Conservation (phyloP, 208 protist species). For the Leptomonas seymouri region DNA sequence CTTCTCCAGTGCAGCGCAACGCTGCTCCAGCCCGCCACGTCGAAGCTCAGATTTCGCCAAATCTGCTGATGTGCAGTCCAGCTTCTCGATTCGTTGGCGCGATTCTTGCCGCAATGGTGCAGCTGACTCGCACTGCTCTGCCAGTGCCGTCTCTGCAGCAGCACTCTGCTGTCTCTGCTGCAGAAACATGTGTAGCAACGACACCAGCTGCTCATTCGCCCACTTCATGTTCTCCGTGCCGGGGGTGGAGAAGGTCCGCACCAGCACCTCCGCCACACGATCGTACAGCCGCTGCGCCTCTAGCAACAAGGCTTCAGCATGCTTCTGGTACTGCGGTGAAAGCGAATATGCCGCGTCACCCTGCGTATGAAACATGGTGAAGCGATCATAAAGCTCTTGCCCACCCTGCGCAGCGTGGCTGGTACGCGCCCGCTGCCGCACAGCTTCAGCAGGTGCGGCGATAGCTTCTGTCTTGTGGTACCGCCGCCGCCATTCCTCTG, state of each 20-base stretch:
- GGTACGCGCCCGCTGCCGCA: neutral
- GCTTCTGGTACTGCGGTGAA: neutral
- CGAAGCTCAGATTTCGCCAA: neutral
- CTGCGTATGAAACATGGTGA: too few relatives aligned
- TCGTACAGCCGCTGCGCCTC: slow-evolving; percentile 30
- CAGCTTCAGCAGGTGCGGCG: neutral
- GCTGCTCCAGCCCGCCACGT: neutral
- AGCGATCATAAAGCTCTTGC: too few relatives aligned
- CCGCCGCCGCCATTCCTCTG: slow-evolving; percentile 16
- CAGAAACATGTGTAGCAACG: slow-evolving; percentile 6
- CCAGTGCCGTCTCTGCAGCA: slow-evolving; percentile 37
- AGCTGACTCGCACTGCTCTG: slow-evolving; percentile 40
- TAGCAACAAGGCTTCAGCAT: slow-evolving; percentile 15
- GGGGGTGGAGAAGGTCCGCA: slow-evolving; percentile 4
- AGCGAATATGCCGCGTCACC: too few relatives aligned
- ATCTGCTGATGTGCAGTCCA: neutral
- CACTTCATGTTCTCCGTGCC: slow-evolving; percentile 6
- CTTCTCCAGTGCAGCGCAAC: slow-evolving; percentile 8
- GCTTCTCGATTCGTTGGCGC: slow-evolving; percentile 11
- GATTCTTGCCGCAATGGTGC: slow-evolving; percentile 27
- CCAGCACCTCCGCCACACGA: slow-evolving; percentile 24
- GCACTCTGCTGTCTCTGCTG: neutral
- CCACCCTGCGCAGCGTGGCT: slow-evolving; percentile 2
- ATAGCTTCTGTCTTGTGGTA: neutral
- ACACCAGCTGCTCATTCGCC: slow-evolving; percentile 8